phyloP scores from a whole-genome alignment of 176 grass and related monocot genomes.

The Cenchrus purpureus region DNA sequence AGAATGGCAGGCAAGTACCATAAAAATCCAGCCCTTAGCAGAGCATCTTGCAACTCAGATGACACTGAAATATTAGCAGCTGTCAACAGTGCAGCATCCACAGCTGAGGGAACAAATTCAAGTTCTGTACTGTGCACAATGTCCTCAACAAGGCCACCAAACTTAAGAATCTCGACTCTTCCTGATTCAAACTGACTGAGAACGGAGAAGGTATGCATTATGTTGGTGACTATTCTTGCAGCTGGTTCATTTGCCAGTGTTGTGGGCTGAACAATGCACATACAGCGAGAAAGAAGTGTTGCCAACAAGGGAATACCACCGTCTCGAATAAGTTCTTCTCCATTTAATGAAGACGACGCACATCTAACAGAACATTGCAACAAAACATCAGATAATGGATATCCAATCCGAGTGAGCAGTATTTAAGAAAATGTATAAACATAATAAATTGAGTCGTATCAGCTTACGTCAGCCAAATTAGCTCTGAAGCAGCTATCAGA shows the following conservation, averaged over 20 bases:
- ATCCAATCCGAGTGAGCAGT: constrained; percentile 30
- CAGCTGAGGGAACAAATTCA: constrained; percentile 86
- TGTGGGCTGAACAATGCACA: constrained; percentile 95
- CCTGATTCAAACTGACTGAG: constrained; percentile 92
- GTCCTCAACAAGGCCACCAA: constrained; percentile 86
- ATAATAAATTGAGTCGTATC: constrained; percentile 31
- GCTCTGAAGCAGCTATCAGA: constrained; percentile 91
- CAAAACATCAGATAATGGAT: constrained; percentile 39
- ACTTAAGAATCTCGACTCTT: constrained; percentile 82
- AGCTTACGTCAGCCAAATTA: constrained; percentile 98
- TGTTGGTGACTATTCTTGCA: constrained; percentile 90
- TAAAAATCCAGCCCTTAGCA: constrained; percentile 88
- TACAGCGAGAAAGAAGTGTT: constrained; percentile 96
- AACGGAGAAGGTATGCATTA: constrained; percentile 90
- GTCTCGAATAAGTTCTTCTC: constrained; percentile 96
- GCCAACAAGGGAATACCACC: constrained; percentile 92
- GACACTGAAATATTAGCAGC: constrained; percentile 83
- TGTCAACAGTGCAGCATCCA: constrained; percentile 87
- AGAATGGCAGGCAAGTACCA: constrained; percentile 61
- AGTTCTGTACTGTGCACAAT: constrained; percentile 96
- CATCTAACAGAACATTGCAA: constrained; percentile 59
- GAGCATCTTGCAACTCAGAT: constrained; percentile 79
- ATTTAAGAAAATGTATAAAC: constrained; percentile 21
- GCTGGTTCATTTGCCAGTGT: constrained; percentile 90
- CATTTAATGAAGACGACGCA: constrained; percentile 92